These are phyloP conservation scores for Fragilariopsis cylindrus DNA, from an alignment of 108 stramenopile species.

Conservation along the genomic window DNA sequence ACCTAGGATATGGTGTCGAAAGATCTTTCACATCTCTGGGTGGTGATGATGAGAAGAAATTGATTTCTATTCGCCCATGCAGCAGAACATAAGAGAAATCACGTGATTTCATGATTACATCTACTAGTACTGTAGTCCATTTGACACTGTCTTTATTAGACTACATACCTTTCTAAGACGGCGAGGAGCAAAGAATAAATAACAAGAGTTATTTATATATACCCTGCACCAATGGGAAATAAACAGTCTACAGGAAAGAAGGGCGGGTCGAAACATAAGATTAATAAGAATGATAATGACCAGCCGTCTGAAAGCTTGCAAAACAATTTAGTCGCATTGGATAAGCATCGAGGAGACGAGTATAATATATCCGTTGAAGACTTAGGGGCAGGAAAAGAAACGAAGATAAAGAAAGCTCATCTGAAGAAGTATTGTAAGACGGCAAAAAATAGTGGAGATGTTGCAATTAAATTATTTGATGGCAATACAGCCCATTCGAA, in stretches of 20 bases:
- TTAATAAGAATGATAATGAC: too few relatives aligned
- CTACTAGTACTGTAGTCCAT: too few relatives aligned
- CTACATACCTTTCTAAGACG: too few relatives aligned
- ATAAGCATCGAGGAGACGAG: constrained; percentile 22
- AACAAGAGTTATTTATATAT: background rate
- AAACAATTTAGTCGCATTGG: constrained; percentile 18
- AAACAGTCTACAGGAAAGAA: constrained; percentile 10
- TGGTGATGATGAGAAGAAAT: too few relatives aligned
- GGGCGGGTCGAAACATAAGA: background rate
- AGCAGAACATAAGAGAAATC: too few relatives aligned
- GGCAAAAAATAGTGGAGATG: constrained; percentile 23
- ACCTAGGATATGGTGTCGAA: too few relatives aligned
- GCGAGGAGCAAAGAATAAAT: background rate
- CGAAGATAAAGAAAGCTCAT: constrained; percentile 20
- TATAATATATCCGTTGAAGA: constrained; percentile 18
- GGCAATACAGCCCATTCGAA: constrained; percentile 32
- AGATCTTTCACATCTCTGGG: too few relatives aligned
- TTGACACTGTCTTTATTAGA: too few relatives aligned
- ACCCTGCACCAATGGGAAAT: constrained; percentile 21
- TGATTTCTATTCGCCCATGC: too few relatives aligned
- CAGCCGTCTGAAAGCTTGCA: constrained; percentile 11
- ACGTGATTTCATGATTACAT: too few relatives aligned
- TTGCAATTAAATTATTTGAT: constrained; percentile 42
- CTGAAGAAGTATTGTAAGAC: constrained; percentile 34
- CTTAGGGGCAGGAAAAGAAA: constrained; percentile 20